Conservation (phyloP, 306 rosid genomes). For the Prunus kanzakura region DNA sequence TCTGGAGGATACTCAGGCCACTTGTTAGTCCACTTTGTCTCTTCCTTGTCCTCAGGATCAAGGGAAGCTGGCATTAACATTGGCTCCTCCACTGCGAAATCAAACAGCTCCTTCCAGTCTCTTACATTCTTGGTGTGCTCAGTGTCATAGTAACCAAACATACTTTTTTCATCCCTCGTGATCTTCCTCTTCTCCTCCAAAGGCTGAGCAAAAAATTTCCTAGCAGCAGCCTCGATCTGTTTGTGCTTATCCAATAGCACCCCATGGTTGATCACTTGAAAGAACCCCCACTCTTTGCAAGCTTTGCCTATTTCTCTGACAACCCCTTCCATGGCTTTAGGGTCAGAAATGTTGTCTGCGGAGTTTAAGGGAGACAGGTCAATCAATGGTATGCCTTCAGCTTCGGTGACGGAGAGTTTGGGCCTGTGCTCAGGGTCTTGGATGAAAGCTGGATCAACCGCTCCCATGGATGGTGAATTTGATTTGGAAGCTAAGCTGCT, state of each 20-base stretch:
- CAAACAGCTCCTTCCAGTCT: conserved; percentile 64
- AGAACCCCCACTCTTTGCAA: conserved; percentile 63
- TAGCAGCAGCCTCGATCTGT: conserved; percentile 26
- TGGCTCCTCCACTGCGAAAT: conserved; percentile 23
- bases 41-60: conserved; percentile 21
- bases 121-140: conserved; percentile 67
- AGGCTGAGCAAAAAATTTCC: conserved; percentile 37
- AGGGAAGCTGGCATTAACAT: conserved; percentile 29
- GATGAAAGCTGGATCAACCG: conserved; percentile 44
- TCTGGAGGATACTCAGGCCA: conserved; percentile 48
- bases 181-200: conserved; percentile 12
- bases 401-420: conserved; percentile 30
- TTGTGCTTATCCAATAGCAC: conserved; percentile 31
- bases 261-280: conserved; percentile 56
- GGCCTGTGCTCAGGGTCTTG: conserved; percentile 68
- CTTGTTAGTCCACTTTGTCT: conserved; percentile 31
- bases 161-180: conserved; percentile 6
- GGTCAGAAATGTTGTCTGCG: neutral
- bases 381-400: conserved; percentile 49
- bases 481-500: neutral
- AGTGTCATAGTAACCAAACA: conserved; percentile 45
- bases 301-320: conserved; percentile 46
- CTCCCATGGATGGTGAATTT: conserved; percentile 31
- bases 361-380: conserved; percentile 39
- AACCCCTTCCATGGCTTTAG: conserved; percentile 21